phyloP scores from a whole-genome alignment of 2,329 filamentous ascomycete species.

The Apiospora aurea region DNA sequence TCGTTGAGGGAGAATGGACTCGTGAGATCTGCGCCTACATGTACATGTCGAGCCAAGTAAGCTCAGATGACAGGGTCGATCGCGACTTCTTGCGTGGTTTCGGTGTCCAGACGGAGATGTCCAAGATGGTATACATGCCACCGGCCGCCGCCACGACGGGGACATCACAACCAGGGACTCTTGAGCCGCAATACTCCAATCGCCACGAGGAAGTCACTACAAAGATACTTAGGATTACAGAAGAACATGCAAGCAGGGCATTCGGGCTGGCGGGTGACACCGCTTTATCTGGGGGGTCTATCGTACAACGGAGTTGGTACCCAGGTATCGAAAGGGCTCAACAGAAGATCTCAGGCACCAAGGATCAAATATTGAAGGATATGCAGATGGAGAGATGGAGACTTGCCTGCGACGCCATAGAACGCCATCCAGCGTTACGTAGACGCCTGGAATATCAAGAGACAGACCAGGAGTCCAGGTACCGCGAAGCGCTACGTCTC shows the following conservation, averaged over 20 bases:
- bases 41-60: slow-evolving; percentile 24
- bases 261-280: too few relatives aligned
- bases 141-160: background rate
- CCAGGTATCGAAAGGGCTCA: too few relatives aligned
- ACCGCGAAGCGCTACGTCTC: slow-evolving; percentile 21
- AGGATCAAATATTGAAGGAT: background rate
- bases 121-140: slow-evolving; percentile 15
- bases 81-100: slow-evolving; percentile 20
- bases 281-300: too few relatives aligned
- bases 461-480: background rate
- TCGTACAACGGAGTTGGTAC: too few relatives aligned
- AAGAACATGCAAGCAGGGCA: too few relatives aligned
- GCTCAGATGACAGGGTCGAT: background rate
- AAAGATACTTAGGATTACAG: too few relatives aligned
- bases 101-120: background rate
- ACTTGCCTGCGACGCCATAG: slow-evolving; percentile 22
- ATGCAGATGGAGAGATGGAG: background rate
- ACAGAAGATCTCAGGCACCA: background rate
- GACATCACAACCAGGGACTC: too few relatives aligned
- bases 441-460: background rate
- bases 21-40: slow-evolving; percentile 23
- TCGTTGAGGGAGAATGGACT: slow-evolving; percentile 25
- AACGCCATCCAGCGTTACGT: background rate
- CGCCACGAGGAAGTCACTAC: too few relatives aligned
- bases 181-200: too few relatives aligned